Conservation (phyloP, 2,329 filamentous ascomycete genomes). For the Tympanopsis confertula region DNA sequence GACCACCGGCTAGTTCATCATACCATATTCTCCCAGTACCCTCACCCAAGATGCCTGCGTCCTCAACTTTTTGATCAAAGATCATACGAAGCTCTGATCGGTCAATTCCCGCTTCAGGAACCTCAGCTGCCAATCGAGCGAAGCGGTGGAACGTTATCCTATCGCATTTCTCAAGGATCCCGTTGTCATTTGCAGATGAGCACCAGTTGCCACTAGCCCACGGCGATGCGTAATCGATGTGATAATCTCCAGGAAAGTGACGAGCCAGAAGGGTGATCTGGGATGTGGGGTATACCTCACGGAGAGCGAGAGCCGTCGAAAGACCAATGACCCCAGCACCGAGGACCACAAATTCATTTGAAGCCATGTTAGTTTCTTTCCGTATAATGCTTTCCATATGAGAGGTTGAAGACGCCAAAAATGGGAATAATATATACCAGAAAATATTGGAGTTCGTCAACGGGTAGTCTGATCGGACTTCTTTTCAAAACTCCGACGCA, state of each 20-base stretch:
- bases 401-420: too few species aligned
- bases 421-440: too few species aligned
- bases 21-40: constrained; percentile 27
- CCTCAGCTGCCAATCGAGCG: constrained; percentile 23
- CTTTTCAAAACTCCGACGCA: too few species aligned
- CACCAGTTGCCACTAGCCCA: constrained; percentile 56
- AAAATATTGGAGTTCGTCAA: too few species aligned
- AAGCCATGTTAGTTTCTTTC: too few species aligned
- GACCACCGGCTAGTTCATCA: constrained; percentile 22
- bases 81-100: constrained; percentile 30
- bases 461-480: too few species aligned
- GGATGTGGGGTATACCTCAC: constrained; percentile 37
- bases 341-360: too few species aligned
- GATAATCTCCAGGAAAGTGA: constrained; percentile 57
- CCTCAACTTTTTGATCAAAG: constrained; percentile 8
- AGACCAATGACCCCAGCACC: constrained; percentile 54
- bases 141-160: constrained; percentile 3
- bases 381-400: too few species aligned
- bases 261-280: constrained; percentile 47
- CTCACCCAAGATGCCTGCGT: constrained; percentile 32
- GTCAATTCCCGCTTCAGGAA: constrained; percentile 50
- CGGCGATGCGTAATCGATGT: constrained; percentile 52
- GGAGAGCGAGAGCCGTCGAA: constrained; percentile 45
- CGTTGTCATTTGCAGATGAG: constrained; percentile 24
- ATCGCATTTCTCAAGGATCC: constrained; percentile 3